Evolutionary conservation across 139 green algal genomes (phyloP), one percentile per base, ranked within the genome.

Genomic region (Micractinium sp.): DNA sequence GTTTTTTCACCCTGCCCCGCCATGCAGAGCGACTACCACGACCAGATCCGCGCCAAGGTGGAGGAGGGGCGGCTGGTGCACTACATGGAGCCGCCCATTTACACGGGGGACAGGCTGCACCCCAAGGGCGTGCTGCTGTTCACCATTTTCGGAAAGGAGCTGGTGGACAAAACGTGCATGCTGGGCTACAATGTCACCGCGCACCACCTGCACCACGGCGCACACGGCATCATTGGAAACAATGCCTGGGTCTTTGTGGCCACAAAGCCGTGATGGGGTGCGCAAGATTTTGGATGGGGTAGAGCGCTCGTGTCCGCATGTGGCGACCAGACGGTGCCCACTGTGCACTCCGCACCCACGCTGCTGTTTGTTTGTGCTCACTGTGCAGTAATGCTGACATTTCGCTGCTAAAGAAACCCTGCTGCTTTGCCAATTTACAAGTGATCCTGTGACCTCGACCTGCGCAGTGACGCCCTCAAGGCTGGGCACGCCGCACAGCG

Each of bases 61-160:
- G 73, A 88, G n/a, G 27, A 88, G 18, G 73, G 73, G 19, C 56
- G 75, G 29, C 56, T 82, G 47, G 47, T 88, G 41, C 73, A 83
- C 23, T 73, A 88, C n/a, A 41, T 81, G 0, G 35, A 73, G 47
- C 73, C 71, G 33, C 71, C 85, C 18, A 82, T 88, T 12, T 88
- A 88, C 74, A 38, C 47, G 9, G 85, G 41, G 5, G 71, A 88
- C 71, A 29, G 69, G 14, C 41, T 82, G 33, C 85, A 82, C 47
- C 41, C 75, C 3, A 47, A 88, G 18, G 85, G 85, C 47, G 27
- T 83, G 35, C 85, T 88, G 31, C 33, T 88, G 31, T 88, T 75
- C 47, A 88, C 71, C 71, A 88, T 88, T 23, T 88, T 88, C 19
- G 85, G 85, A 19, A 53, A 74, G 41, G 73, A 88, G 73, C 74